phyloP scores from a whole-genome alignment of 306 rosid species.

The Carpinus fangiana region DNA sequence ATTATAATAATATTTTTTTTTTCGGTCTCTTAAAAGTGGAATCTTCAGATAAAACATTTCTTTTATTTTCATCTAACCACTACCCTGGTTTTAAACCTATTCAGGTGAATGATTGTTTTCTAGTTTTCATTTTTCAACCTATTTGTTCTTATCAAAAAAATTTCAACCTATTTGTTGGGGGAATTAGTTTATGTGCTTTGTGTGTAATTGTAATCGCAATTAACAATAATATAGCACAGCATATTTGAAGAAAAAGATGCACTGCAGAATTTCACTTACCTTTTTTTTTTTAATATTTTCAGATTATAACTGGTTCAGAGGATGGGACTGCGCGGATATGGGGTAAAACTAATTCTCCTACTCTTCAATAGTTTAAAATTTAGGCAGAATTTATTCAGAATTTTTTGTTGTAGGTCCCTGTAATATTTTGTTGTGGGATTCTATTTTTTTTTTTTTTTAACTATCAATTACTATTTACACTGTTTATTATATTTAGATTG shows the following conservation, averaged over 20 bases:
- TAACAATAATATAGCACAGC: neutral
- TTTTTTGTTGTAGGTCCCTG: slow-evolving; percentile 7
- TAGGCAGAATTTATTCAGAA: slow-evolving; percentile 1
- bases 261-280: slow-evolving; percentile 30
- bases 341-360: slow-evolving; percentile 55
- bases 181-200: neutral
- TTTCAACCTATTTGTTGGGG: neutral
- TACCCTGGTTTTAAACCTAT: neutral
- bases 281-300: slow-evolving; percentile 31
- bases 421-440: slow-evolving; percentile 10
- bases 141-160: neutral
- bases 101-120: neutral
- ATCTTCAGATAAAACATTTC: neutral
- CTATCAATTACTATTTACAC: neutral
- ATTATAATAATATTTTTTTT: neutral
- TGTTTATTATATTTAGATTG: neutral
- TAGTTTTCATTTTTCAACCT: neutral
- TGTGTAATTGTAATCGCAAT: neutral
- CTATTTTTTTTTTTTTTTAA: slow-evolving; percentile 1
- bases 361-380: slow-evolving; percentile 15
- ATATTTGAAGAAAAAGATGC: neutral
- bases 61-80: neutral
- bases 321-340: slow-evolving; percentile 86
- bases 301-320: slow-evolving; percentile 96
- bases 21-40: neutral